These are phyloP conservation scores for Leccinum disarticulatum DNA, from an alignment of 768 basidiomycete species.

Conservation along the genomic window DNA sequence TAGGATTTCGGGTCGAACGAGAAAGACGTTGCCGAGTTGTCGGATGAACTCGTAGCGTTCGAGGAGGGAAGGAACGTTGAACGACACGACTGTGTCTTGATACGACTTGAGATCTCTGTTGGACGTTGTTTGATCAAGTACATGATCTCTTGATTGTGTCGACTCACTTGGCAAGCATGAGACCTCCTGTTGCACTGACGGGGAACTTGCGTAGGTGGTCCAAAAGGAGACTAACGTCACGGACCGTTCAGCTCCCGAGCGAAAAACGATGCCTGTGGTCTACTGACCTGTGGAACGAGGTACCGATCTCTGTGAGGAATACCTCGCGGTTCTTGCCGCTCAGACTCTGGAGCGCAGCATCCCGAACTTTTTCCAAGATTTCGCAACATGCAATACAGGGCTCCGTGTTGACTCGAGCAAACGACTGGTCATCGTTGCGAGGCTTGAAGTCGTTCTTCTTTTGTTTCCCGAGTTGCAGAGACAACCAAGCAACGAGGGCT, in stretches of 20 bases:
- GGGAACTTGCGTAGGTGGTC: slow-evolving; percentile 97
- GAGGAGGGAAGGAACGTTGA: slow-evolving; percentile 77
- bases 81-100: slow-evolving; percentile 85
- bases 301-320: slow-evolving; percentile 91
- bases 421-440: slow-evolving; percentile 91
- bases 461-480: slow-evolving; percentile 79
- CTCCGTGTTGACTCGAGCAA: slow-evolving; percentile 92
- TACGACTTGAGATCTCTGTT: slow-evolving; percentile 92
- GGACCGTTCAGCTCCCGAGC: slow-evolving; percentile 9
- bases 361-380: slow-evolving; percentile 75
- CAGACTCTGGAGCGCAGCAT: slow-evolving; percentile 70
- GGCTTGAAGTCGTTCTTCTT: slow-evolving; percentile 98
- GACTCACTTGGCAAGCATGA: slow-evolving; percentile 95
- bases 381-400: slow-evolving; percentile 89
- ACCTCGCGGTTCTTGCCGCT: slow-evolving; percentile 92
- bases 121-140: not conserved
- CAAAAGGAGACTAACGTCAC: slow-evolving; percentile 65
- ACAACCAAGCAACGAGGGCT: slow-evolving; percentile 78
- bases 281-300: slow-evolving; percentile 84
- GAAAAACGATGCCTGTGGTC: not conserved
- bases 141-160: not conserved
- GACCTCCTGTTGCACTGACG: slow-evolving; percentile 92
- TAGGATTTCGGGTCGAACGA: slow-evolving; percentile 92
- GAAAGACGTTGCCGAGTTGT: slow-evolving; percentile 95
- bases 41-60: slow-evolving; percentile 98